Conservation (phyloP, 305 asterid species). For the Solanum hybrid region DNA sequence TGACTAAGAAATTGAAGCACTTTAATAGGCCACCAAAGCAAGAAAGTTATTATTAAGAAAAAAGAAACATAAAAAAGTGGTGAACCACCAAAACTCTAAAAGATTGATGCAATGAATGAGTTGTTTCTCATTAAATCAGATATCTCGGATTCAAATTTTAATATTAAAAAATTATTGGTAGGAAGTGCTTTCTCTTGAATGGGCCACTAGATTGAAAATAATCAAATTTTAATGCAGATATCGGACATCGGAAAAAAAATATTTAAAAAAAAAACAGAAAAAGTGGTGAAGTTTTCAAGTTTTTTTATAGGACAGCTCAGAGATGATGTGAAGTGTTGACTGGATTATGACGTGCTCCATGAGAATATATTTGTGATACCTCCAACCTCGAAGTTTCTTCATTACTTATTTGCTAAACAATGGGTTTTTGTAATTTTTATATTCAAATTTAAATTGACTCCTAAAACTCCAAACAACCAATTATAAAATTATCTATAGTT, state of each 20-base stretch:
- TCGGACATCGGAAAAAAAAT: too few relatives aligned
- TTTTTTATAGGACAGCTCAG: not conserved
- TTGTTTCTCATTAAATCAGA: too few relatives aligned
- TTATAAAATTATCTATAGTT: too few relatives aligned
- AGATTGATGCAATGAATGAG: accelerated
- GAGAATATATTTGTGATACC: not conserved
- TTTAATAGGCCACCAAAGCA: not conserved
- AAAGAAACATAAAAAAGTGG: not conserved
- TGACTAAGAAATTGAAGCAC: not conserved
- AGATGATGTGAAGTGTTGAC: slow-evolving; percentile 4
- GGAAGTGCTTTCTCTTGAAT: too few relatives aligned
- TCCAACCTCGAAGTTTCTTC: not conserved
- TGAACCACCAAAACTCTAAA: not conserved
- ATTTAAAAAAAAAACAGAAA: not conserved
- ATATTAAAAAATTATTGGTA: too few relatives aligned
- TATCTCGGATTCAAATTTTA: accelerated
- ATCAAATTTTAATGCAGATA: too few relatives aligned
- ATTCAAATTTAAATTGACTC: not conserved
- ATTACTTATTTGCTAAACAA: too few relatives aligned
- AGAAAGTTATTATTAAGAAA: not conserved
- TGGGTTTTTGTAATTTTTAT: too few relatives aligned
- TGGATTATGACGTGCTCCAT: not conserved
- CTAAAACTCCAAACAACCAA: not conserved
- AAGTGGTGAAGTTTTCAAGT: not conserved
- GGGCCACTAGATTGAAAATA: accelerated